Evolutionary conservation across 495 filamentous ascomycete genomes (phyloP), one percentile per base, ranked within the genome.

Genomic region (Bacidia rubella): DNA sequence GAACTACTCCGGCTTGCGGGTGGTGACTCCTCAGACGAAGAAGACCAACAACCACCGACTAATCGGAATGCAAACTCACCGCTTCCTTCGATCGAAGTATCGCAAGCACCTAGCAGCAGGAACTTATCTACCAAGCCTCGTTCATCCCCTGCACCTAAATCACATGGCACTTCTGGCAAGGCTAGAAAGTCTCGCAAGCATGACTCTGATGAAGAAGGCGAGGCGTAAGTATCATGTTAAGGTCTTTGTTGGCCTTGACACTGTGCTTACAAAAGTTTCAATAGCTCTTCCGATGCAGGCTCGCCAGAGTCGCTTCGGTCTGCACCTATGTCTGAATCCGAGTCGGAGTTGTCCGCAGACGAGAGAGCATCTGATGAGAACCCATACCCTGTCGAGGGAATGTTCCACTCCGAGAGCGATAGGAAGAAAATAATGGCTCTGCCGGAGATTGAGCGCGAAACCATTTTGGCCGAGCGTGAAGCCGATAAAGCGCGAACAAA

Each of bases 1-100:
- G 87, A 94, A 67, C 75, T 95, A 59, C 82, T 95, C 49, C 87
- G 85, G 55, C 77, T 95, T 49, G 89, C 89, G 17, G 89, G 87
- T 66, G 60, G 59, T 43, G 65, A 67, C 49, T 61, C 68, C 59
- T 76, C 74, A 52, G 78, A 81, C 54, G 78, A 79, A 54, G 74
- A 78, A 53, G 60, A 66, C 26, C 41, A 45, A 40, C 43, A 56
- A 49, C 11, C 54, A 26, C 11, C 55, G 47, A 49, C 44, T 40
- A 54, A 29, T 58, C 25, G 51, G 23, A 64, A 66, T 38, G 53
- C 66, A 39, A 59, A 61, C 17, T 70, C 70, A 22, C 32, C 61
- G 44, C 43, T 57, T 21, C 67, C 68, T 47, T 62, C 71, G 42
- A 65, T 53, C 47, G 41, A 44, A 2, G 51, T 52, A 32, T 59